Base-by-base conservation (phyloP, 352 stramenopile species). In the Globisporangium cystogenes region DNA sequence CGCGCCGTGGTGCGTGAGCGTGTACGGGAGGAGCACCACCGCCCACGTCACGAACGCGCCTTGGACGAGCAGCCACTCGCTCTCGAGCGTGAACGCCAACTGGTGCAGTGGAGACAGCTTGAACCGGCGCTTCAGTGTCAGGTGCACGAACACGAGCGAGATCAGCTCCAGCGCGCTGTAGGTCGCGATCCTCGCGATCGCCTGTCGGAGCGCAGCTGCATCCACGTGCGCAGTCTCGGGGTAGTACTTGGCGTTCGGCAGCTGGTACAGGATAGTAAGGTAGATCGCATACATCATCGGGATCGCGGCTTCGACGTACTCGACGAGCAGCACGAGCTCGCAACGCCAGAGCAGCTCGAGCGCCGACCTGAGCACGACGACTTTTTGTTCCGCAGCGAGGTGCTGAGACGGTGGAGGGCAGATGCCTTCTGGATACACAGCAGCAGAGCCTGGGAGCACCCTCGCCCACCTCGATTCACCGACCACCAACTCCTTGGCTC, bases 231-330 rank as follows among this genome's bases (percentile, higher is more conserved):
- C 14, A 7, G 48, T 14, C 1, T 29, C 50, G 4, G 52, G 52
- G 20, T 60, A 60, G 37, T 54, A 60, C 44, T 41, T 15, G 1
- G 53, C 53, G 29, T 54, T 60, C 14, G 53, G 53, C 4, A 60
- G 29, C 7, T 48, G 35, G 23, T 36, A 20, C 2, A 60, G 45
- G 11, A 47, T 48, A 0, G n/a, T 3, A 3, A 48, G 20, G n/a
- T 54, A 60, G 2, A 48, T 16, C 0, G 36, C 26, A 24, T 48
- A 55, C 14, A 60, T 12, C 21, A 53, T 27, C 16, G 53, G 53
- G 21, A 60, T 46, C 8, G 24, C 45, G 4, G 23, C 33, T 15
- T 59, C 53, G 10, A 57, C 31, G 41, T 51, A 57, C 39, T 57
- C 50, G 15, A 61, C 48, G 14, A 61, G 41, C 4, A 61, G 35